Evolutionary conservation across 306 rosid genomes (phyloP).

Genomic region (Prunus mira): DNA sequence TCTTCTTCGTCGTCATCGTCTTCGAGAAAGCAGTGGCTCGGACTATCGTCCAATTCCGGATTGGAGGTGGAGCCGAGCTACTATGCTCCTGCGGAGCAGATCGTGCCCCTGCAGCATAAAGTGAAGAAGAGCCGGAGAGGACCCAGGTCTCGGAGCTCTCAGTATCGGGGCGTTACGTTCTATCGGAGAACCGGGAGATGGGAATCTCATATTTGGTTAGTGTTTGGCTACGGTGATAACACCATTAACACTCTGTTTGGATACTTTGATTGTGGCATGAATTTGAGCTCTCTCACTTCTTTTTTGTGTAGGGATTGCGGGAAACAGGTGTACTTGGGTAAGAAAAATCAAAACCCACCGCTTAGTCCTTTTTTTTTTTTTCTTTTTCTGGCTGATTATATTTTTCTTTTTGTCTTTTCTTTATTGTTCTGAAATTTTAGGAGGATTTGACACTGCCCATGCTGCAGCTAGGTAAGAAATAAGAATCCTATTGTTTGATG

Average conservation of each 20-base stretch:
- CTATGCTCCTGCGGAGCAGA: constrained; percentile 32
- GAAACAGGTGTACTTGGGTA: constrained; percentile 94
- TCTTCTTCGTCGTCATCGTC: constrained; percentile 20
- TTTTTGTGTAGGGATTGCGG: constrained; percentile 75
- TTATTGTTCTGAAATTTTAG: constrained; percentile 25
- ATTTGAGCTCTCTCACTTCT: constrained; percentile 3
- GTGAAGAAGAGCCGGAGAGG: constrained; percentile 86
- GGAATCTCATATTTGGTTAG: constrained; percentile 96
- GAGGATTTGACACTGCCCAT: constrained; percentile 94
- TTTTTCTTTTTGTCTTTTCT: not conserved
- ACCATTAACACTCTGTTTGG: not conserved
- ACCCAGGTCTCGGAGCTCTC: constrained; percentile 88
- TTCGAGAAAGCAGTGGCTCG: constrained; percentile 40
- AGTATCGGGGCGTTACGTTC: constrained; percentile 93
- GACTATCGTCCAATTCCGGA: constrained; percentile 4
- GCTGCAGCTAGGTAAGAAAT: constrained; percentile 74
- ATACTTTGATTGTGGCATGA: not conserved
- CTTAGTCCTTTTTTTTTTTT: not conserved
- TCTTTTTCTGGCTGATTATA: not conserved
- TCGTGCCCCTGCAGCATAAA: constrained; percentile 33
- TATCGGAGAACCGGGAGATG: constrained; percentile 91
- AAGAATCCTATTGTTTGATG: not conserved
- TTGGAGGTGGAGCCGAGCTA: constrained; percentile 16
- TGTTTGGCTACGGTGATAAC: not conserved
- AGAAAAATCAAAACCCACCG: constrained; percentile 9